Evolutionary conservation across 179 eudicot genomes (phyloP).

Genomic region (Silene vulgaris): DNA sequence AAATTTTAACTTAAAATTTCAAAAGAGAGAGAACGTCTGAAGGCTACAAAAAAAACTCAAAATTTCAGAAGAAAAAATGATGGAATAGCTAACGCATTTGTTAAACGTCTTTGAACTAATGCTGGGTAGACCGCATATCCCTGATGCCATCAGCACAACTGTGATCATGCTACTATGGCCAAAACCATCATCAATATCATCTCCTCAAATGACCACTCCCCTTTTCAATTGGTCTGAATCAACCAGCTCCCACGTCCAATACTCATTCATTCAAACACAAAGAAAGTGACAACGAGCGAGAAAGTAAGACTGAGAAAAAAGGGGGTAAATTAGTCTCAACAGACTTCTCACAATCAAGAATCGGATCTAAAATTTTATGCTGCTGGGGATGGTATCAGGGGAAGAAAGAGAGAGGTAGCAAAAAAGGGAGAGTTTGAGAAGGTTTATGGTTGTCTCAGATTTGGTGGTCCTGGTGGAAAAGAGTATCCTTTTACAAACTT

Average conservation of each 20-base stretch:
- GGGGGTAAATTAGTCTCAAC: not conserved
- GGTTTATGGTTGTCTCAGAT: not conserved
- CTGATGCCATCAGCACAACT: too few species aligned
- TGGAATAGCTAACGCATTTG: too few species aligned
- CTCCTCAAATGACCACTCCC: too few species aligned
- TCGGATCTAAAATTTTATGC: not conserved
- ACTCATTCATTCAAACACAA: not conserved
- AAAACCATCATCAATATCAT: too few species aligned
- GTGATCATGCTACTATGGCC: too few species aligned
- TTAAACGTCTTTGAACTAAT: too few species aligned
- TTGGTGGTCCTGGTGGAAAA: not conserved
- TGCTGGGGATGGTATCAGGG: conserved; percentile 1
- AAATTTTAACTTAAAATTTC: too few species aligned
- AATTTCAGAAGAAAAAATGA: too few species aligned
- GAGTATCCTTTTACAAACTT: not conserved
- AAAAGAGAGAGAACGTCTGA: too few species aligned
- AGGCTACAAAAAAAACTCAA: too few species aligned
- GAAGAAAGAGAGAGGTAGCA: conserved; percentile 4
- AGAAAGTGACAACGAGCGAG: not conserved
- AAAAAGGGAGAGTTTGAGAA: not conserved
- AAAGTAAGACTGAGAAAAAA: not conserved
- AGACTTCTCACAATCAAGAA: not conserved
- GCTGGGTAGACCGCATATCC: too few species aligned
- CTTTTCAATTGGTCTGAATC: too few species aligned
- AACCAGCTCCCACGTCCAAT: not conserved